phyloP scores from a whole-genome alignment of 2,329 filamentous ascomycete species.

The Verticillium nonalfalfae region DNA sequence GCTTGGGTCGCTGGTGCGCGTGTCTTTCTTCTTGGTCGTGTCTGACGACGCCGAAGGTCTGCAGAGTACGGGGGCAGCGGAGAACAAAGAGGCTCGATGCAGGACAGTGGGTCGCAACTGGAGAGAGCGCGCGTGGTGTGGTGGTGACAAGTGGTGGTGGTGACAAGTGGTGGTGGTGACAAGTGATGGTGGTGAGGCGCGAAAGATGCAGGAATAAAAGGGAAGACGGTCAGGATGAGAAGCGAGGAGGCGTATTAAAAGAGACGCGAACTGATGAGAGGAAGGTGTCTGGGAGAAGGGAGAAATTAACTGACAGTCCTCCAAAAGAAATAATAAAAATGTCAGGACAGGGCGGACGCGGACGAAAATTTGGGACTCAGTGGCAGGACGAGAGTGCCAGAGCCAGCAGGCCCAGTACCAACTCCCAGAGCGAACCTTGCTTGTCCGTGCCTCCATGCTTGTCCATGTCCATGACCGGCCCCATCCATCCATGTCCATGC shows the following conservation, averaged over 20 bases:
- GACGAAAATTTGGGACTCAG: neutral
- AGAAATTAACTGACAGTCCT: neutral
- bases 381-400: neutral
- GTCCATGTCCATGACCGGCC: constrained; percentile 3
- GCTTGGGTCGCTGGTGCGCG: neutral
- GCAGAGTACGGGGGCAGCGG: neutral
- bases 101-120: neutral
- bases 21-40: neutral
- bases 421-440: constrained; percentile 3
- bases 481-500: constrained; percentile 1
- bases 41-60: neutral
- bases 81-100: neutral
- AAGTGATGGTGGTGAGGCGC: neutral
- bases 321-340: constrained; percentile 1
- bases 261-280: neutral
- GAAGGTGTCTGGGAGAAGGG: neutral
- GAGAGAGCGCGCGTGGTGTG: neutral
- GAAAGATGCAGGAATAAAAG: neutral
- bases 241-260: neutral
- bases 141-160: too few species aligned
- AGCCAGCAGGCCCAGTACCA: neutral
- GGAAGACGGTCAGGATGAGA: neutral
- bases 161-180: neutral
- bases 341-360: neutral
- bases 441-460: constrained; percentile 2